A percentile compares a stretch with the other conserved stretches of the same genome.
Evolutionary conservation across 306 rosid genomes (phyloP).

Genomic region (Cicer pinnatifidum): DNA sequence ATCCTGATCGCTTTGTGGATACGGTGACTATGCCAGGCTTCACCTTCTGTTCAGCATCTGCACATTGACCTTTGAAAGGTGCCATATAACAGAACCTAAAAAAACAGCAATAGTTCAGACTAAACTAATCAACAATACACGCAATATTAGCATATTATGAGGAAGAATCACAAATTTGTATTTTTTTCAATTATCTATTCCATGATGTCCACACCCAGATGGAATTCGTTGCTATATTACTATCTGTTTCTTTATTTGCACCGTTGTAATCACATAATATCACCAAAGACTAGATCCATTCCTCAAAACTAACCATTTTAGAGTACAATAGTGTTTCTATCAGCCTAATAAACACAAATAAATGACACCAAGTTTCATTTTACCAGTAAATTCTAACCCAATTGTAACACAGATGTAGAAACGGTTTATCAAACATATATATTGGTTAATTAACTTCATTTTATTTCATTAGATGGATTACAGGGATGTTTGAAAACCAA

Average conservation of each 20-base stretch:
- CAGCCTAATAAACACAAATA: not conserved
- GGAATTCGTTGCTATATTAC: not conserved
- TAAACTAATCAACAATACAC: slow-evolving; percentile 1
- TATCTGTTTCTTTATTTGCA: slow-evolving; percentile 5
- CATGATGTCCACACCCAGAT: not conserved
- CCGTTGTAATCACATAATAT: not conserved
- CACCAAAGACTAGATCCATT: not conserved
- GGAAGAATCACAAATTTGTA: not conserved
- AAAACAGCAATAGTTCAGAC: slow-evolving; percentile 26
- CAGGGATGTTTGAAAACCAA: too few relatives aligned
- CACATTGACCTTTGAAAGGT: slow-evolving; percentile 54
- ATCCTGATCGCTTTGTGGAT: slow-evolving; percentile 54
- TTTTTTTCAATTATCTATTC: not conserved
- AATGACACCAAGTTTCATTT: not conserved
- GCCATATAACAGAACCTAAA: slow-evolving; percentile 64
- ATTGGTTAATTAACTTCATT: slow-evolving; percentile 1
- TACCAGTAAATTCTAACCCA: slow-evolving; percentile 4
- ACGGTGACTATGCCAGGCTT: slow-evolving; percentile 44
- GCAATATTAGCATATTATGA: slow-evolving; percentile 2
- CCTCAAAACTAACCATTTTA: slow-evolving; percentile 13
- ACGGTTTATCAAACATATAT: not conserved
- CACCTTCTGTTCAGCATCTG: slow-evolving; percentile 49
- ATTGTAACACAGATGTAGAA: not conserved
- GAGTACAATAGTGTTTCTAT: not conserved
- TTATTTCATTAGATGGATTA: not conserved